phyloP scores from a whole-genome alignment of 2,329 filamentous ascomycete genomes.

The Dothiorella sarmentorum region DNA sequence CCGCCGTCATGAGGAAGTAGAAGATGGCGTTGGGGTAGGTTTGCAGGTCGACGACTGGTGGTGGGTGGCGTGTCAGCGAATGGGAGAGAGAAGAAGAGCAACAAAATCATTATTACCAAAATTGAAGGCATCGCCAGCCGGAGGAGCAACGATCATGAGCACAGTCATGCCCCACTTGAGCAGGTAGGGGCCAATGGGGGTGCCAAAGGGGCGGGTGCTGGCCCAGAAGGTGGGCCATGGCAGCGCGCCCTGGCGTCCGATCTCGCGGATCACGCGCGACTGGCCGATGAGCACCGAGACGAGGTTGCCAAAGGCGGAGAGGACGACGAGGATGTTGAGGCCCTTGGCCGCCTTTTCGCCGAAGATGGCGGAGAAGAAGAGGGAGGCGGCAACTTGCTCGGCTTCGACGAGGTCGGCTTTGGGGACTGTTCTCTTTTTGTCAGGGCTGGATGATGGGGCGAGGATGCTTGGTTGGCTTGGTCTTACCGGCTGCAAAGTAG shows the following conservation, averaged over 20 bases:
- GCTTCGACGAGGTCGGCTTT: constrained; percentile 64
- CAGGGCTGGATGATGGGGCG: no score
- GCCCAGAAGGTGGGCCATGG: constrained; percentile 60
- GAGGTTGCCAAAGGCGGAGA: constrained; percentile 68
- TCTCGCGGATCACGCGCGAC: constrained; percentile 30
- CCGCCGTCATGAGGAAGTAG: constrained; percentile 55
- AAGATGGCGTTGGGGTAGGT: constrained; percentile 61
- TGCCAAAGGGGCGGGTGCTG: constrained; percentile 63
- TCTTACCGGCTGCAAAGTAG: constrained; percentile 55
- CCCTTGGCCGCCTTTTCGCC: constrained; percentile 49
- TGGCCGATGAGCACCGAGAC: constrained; percentile 45
- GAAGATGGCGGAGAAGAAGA: constrained; percentile 65
- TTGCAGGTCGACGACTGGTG: constrained; percentile 63
- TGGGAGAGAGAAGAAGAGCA: no score
- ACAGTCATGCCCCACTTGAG: constrained; percentile 67
- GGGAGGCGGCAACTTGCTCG: constrained; percentile 64
- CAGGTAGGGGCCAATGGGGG: constrained; percentile 64
- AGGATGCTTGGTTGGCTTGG: constrained; percentile 29
- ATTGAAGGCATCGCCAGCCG: constrained; percentile 64
- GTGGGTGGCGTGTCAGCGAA: constrained; percentile 23
- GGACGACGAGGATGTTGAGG: constrained; percentile 58
- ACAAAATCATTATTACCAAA: no score
- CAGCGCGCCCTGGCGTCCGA: constrained; percentile 62
- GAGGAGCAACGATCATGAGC: constrained; percentile 63
- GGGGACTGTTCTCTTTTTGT: no score